Conservation (phyloP, 768 basidiomycete genomes). For the Macrocybe gigantea region DNA sequence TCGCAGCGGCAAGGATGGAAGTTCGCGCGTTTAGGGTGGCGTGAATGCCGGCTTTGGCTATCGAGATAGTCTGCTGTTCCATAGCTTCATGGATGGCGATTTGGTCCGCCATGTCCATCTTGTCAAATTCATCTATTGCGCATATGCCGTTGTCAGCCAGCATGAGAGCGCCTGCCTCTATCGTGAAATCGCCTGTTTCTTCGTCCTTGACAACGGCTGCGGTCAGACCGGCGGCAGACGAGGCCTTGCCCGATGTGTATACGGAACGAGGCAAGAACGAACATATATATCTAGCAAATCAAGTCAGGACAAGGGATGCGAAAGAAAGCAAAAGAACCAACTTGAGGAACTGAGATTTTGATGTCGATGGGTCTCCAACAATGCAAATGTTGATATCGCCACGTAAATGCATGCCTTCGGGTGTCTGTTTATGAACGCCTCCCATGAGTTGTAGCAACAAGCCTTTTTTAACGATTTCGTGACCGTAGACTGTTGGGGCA, state of each 20-base stretch:
- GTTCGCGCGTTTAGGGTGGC: conserved; percentile 97
- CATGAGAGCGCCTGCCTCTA: conserved; percentile 99
- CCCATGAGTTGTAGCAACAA: conserved; percentile 95
- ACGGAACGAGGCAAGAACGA: conserved; percentile 97
- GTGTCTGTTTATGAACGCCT: conserved; percentile 94
- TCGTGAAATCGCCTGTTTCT: conserved; percentile 98
- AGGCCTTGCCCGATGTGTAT: conserved; percentile 99
- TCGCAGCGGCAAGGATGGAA: conserved; percentile 95
- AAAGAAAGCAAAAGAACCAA: conserved; percentile 30
- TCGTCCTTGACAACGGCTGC: conserved; percentile 98
- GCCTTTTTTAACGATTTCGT: conserved; percentile 99
- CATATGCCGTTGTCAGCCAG: conserved; percentile 99
- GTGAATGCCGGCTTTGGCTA: conserved; percentile 98
- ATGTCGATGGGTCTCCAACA: conserved; percentile 93
- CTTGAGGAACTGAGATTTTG: conserved; percentile 99
- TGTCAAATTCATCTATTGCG: conserved; percentile 99
- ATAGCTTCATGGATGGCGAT: conserved; percentile 99
- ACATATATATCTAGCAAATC: conserved; percentile 76
- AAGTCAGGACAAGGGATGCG: not conserved
- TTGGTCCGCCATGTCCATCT: conserved; percentile 98
- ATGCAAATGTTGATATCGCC: conserved; percentile 99
- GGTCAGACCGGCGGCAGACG: conserved; percentile 96
- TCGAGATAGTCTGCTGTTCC: conserved; percentile 99
- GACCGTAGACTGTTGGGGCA: conserved; percentile 97
- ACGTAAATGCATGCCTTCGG: conserved; percentile 95